These are phyloP conservation scores for Debaryomycetaceae sp. DNA, from an alignment of 1,139 yeast genomes.

Conservation along the genomic window DNA sequence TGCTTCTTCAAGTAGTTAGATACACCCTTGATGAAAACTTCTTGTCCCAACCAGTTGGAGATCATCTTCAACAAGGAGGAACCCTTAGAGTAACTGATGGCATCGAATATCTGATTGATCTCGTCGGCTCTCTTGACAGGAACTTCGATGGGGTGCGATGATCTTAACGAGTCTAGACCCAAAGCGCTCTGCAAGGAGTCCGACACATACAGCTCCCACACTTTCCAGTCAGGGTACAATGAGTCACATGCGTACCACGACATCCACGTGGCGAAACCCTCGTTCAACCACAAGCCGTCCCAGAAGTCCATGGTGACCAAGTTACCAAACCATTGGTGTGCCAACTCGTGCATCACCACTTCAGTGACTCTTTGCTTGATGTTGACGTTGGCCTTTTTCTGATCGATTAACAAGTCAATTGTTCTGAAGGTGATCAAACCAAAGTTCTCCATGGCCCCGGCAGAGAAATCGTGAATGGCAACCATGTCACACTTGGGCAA, in stretches of 20 bases:
- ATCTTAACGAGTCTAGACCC: constrained; percentile 64
- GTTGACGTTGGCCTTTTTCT: constrained; percentile 58
- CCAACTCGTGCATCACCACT: constrained; percentile 85
- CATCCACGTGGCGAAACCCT: constrained; percentile 88
- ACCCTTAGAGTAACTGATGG: constrained; percentile 80
- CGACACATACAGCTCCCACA: constrained; percentile 69
- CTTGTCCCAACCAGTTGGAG: constrained; percentile 64
- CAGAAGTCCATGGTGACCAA: constrained; percentile 93
- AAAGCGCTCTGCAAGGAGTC: constrained; percentile 69
- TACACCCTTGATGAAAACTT: constrained; percentile 66
- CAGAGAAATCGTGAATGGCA: constrained; percentile 72
- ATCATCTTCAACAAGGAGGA: constrained; percentile 71
- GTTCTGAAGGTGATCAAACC: constrained; percentile 81
- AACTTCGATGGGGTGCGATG: constrained; percentile 83
- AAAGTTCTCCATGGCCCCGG: constrained; percentile 92
- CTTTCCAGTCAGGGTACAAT: constrained; percentile 83
- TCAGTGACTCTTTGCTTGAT: constrained; percentile 79
- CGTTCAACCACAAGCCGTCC: constrained; percentile 91
- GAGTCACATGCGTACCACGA: constrained; percentile 76
- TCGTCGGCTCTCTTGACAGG: constrained; percentile 78
- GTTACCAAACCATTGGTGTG: constrained; percentile 94
- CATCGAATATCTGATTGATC: constrained; percentile 81
- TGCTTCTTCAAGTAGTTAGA: constrained; percentile 65
- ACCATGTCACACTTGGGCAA: constrained; percentile 73
- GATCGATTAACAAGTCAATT: constrained; percentile 67